These are phyloP conservation scores for Pseudisothecium myosuroides DNA, from an alignment of 225 moss, liverwort and hornwort species.

Conservation along the genomic window DNA sequence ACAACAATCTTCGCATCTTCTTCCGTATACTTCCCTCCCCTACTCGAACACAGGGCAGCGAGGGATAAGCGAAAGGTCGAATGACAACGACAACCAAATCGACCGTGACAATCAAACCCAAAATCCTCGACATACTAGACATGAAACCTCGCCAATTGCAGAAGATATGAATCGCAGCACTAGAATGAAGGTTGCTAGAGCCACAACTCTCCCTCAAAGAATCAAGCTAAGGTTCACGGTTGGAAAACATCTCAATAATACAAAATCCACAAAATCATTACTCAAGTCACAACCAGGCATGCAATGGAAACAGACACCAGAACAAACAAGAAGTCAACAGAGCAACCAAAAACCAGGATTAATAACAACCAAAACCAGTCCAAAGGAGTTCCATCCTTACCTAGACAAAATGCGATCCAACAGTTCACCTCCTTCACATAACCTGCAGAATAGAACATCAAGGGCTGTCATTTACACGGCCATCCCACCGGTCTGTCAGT, in stretches of 20 bases:
- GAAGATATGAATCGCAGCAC: not conserved
- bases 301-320: not conserved
- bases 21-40: conserved; percentile 89
- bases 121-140: not conserved
- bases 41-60: not conserved
- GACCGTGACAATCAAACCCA: not conserved
- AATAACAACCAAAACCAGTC: not conserved
- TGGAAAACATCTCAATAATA: not conserved
- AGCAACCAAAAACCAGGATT: not conserved
- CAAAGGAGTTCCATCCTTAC: not conserved
- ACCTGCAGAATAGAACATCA: conserved; percentile 11
- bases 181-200: not conserved
- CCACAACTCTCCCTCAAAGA: not conserved
- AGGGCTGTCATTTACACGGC: not conserved
- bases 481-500: not conserved
- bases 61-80: not conserved
- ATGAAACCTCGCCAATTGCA: not conserved
- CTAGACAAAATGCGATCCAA: conserved; percentile 89
- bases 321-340: not conserved
- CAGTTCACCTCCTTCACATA: conserved; percentile 94
- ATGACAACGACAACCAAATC: not conserved
- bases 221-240: not conserved
- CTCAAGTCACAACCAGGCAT: not conserved
- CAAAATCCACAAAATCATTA: not conserved
- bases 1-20: conserved; percentile 94